Conservation (phyloP, 495 filamentous ascomycete species). For the Penicillium fimorum region DNA sequence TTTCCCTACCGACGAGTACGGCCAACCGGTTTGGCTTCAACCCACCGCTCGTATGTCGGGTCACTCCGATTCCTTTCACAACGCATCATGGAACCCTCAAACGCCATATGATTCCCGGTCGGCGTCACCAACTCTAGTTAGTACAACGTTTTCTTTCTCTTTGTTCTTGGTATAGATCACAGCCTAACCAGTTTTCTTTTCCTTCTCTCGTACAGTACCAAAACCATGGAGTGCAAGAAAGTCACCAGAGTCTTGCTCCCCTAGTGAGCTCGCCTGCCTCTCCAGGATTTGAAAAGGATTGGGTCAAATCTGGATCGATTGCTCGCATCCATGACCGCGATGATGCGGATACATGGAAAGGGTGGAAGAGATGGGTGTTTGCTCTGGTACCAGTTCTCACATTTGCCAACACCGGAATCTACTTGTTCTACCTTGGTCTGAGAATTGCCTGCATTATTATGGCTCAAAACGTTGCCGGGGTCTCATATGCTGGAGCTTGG, state of each 20-base stretch:
- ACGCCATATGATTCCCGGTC: conserved; percentile 29
- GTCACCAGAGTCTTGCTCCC: conserved; percentile 25
- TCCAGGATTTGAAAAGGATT: conserved; percentile 33
- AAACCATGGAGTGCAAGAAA: conserved; percentile 26
- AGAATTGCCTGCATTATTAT: conserved; percentile 40
- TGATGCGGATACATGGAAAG: conserved; percentile 43
- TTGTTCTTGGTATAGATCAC: neutral
- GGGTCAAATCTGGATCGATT: conserved; percentile 35
- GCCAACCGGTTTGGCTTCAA: conserved; percentile 19
- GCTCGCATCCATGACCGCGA: conserved; percentile 40
- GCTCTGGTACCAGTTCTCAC: conserved; percentile 37
- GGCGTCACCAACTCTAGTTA: conserved; percentile 33
- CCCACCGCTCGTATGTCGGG: conserved; percentile 21
- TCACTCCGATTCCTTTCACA: conserved; percentile 19
- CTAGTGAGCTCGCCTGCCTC: conserved; percentile 27
- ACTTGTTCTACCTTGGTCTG: conserved; percentile 40
- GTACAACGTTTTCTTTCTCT: neutral
- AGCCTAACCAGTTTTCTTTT: neutral
- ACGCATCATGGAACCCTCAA: conserved; percentile 13
- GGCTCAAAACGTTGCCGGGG: conserved; percentile 30
- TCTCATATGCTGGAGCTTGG: conserved; percentile 37
- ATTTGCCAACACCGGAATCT: conserved; percentile 35
- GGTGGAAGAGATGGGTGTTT: conserved; percentile 42
- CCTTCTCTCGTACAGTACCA: conserved; percentile 19
- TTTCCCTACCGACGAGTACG: conserved; percentile 22